A percentile compares a stretch with the other conserved stretches of the same genome.
These are phyloP conservation scores for Phytophthora meadii DNA, from an alignment of 352 stramenopile species.

Conservation along the genomic window DNA sequence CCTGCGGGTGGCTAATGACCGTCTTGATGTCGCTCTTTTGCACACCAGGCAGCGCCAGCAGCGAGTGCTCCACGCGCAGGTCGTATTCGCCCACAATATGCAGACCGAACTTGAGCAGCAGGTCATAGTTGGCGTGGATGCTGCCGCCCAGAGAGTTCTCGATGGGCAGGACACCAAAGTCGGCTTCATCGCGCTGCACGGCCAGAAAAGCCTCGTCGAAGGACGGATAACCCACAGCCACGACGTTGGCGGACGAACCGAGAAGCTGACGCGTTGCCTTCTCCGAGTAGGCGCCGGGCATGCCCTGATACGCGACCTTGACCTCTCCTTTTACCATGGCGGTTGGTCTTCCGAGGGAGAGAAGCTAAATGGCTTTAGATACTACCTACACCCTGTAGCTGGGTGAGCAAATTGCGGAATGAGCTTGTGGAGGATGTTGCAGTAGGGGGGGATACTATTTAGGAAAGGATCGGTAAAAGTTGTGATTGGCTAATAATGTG, in stretches of 20 bases:
- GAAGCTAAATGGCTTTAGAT: not conserved
- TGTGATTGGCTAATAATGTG: not conserved
- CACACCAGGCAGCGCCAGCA: constrained; percentile 91
- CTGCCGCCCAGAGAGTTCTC: constrained; percentile 95
- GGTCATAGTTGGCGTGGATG: constrained; percentile 98
- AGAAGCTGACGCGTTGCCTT: constrained; percentile 96
- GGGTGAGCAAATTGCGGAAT: constrained; percentile 1
- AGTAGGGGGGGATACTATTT: constrained; percentile 12
- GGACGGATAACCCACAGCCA: constrained; percentile 57
- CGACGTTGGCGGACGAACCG: constrained; percentile 59
- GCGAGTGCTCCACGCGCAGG: constrained; percentile 91
- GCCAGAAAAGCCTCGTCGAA: constrained; percentile 68
- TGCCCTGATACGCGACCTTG: constrained; percentile 96
- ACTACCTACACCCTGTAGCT: not conserved
- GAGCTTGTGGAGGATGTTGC: constrained; percentile 1
- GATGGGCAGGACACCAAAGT: constrained; percentile 96
- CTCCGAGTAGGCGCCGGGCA: constrained; percentile 97
- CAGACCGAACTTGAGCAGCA: constrained; percentile 81
- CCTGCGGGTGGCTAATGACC: constrained; percentile 97
- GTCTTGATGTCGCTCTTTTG: constrained; percentile 93
- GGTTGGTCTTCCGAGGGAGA: not conserved
- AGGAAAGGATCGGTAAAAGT: not conserved
- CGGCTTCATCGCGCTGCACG: constrained; percentile 83
- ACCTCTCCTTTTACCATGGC: constrained; percentile 53
- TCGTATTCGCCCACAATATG: constrained; percentile 85